Percentiles rank a stretch among this genome's conserved stretches.
These are phyloP conservation scores for Tetracladium maxilliforme DNA, from an alignment of 2,329 filamentous ascomycete genomes.

Conservation along the genomic window DNA sequence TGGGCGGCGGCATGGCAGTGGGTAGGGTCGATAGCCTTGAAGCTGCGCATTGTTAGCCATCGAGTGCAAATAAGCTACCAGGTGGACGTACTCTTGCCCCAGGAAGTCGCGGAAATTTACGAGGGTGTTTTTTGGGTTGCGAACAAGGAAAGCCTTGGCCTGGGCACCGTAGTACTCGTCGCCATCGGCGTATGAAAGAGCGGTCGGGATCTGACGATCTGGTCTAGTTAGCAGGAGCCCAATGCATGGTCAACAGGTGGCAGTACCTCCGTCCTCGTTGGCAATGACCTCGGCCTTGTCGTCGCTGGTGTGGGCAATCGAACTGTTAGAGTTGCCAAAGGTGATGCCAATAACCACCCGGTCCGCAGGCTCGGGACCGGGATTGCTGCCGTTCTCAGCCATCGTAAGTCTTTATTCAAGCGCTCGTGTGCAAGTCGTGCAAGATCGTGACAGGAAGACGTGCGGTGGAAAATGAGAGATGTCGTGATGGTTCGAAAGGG, in stretches of 20 bases:
- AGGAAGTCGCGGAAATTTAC: conserved; percentile 94
- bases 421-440: too few species aligned
- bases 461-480: conserved; percentile 1
- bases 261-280: conserved; percentile 84
- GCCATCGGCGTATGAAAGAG: conserved; percentile 86
- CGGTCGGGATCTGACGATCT: conserved; percentile 94
- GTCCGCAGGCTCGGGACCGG: conserved; percentile 31
- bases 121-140: conserved; percentile 86
- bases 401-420: too few species aligned
- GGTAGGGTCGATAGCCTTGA: conserved; percentile 92
- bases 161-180: conserved; percentile 96
- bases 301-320: conserved; percentile 89
- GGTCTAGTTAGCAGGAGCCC: conserved; percentile 6
- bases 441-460: neutral
- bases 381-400: conserved; percentile 10
- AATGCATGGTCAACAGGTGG: neutral
- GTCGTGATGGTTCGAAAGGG: too few species aligned
- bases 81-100: conserved; percentile 63
- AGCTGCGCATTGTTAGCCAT: conserved; percentile 29
- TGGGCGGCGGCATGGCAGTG: conserved; percentile 90
- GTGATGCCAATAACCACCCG: conserved; percentile 80
- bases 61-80: conserved; percentile 1
- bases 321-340: conserved; percentile 97
- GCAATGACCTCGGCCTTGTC: conserved; percentile 96
- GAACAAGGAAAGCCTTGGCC: conserved; percentile 84